These are phyloP conservation scores for Pleoardoris graminearum DNA, from an alignment of 2,329 filamentous ascomycete genomes.

Conservation along the genomic window DNA sequence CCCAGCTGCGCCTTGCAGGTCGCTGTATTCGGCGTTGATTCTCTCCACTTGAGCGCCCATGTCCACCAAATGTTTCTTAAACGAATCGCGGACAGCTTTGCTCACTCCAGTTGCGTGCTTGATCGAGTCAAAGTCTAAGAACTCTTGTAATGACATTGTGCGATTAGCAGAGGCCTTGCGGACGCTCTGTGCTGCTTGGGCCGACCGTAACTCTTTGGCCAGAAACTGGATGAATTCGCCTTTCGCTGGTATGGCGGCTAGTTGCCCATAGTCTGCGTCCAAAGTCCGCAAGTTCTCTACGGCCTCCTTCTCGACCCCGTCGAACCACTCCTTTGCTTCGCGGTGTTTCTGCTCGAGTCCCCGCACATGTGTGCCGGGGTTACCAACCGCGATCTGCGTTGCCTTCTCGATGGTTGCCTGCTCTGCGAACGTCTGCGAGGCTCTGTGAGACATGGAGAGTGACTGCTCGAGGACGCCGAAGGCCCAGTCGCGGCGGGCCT, in stretches of 20 bases:
- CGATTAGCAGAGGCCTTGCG: slow-evolving; percentile 30
- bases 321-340: slow-evolving; percentile 72
- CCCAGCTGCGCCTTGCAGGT: slow-evolving; percentile 50
- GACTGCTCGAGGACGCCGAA: slow-evolving; percentile 70
- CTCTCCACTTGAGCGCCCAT: slow-evolving; percentile 49
- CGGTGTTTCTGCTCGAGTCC: slow-evolving; percentile 71
- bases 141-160: slow-evolving; percentile 44
- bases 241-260: slow-evolving; percentile 67
- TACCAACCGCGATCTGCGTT: slow-evolving; percentile 82
- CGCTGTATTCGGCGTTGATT: slow-evolving; percentile 48
- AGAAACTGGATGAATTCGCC: slow-evolving; percentile 62
- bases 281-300: slow-evolving; percentile 65
- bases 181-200: slow-evolving; percentile 25
- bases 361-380: slow-evolving; percentile 75
- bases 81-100: slow-evolving; percentile 63
- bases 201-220: slow-evolving; percentile 37
- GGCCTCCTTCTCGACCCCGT: slow-evolving; percentile 69
- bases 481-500: slow-evolving; percentile 79
- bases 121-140: slow-evolving; percentile 74
- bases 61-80: slow-evolving; percentile 58
- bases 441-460: slow-evolving; percentile 63
- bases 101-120: slow-evolving; percentile 72
- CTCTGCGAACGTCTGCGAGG: slow-evolving; percentile 69
- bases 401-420: slow-evolving; percentile 77
- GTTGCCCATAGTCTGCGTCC: slow-evolving; percentile 69